Evolutionary conservation across 768 basidiomycete species (phyloP), one percentile per base, ranked within the genome.

Genomic region (Xanthoconium purpureum): DNA sequence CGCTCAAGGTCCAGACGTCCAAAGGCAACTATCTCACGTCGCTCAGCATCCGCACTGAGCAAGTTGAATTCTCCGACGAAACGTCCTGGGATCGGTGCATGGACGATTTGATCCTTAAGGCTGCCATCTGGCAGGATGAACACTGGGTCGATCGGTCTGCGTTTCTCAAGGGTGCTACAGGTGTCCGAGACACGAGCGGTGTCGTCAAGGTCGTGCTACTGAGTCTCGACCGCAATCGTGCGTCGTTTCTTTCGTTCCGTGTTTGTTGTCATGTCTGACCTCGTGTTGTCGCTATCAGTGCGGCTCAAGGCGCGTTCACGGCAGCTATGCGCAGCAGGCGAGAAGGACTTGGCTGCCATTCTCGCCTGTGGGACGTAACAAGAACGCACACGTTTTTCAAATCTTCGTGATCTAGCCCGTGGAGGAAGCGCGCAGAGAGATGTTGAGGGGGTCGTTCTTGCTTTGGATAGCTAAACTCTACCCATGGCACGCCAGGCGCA

Each of bases 41-140:
- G 38, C 80, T 99, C 17, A 85, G 72, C 65, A 83, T 98, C 18
- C 85, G 94, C 24, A 86, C 84, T 1, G 96, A 98, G 70, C 82
- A 88, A 58, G 81, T 94, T 56, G 88, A 92, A 59, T 90, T 93
- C 66, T 66, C 79, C 24, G 73, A 74, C 32, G 73, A 74, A 60
- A 64, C 58, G 62, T 76, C 67, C 54, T 75, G 76, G 72, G 88
- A 89, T 45, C 80, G 88, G 38, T 92, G 81, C 57, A 94, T 97
- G 91, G 97, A 98, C 66, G 96, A 98, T 65, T 78, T 95, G 51
- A 97, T 99, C 56, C 80, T 98, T 43, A 88, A 90, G 65, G 89
- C 94, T 36, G 94, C 92, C 17, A 80, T 90, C 48, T 98, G 94
- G 91, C 96, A 98, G 66, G 82, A 89, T 52, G 89, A 93, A 35